These are phyloP conservation scores for Chlorella sp. DNA, from an alignment of 139 green algal genomes.

Conservation along the genomic window DNA sequence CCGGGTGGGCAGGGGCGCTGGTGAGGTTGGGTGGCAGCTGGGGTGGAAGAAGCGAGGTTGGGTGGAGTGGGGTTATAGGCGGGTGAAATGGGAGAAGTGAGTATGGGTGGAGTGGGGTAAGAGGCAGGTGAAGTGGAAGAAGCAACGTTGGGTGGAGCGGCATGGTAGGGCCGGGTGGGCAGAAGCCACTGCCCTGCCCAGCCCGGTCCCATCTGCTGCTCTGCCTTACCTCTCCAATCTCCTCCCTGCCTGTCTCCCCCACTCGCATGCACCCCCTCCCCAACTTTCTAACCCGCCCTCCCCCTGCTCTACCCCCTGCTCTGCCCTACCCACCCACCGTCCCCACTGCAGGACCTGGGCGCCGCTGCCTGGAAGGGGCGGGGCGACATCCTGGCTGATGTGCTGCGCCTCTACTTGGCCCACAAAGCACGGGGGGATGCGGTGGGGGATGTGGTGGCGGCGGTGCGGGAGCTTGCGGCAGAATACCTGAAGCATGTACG, in stretches of 20 bases:
- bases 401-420: slow-evolving; percentile 32
- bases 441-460: background rate
- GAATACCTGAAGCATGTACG: background rate
- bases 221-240: background rate
- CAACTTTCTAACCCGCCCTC: background rate
- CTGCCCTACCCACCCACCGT: background rate
- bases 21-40: too few species aligned
- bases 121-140: background rate
- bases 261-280: background rate
- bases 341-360: slow-evolving; percentile 11
- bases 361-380: slow-evolving; percentile 37
- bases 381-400: slow-evolving; percentile 15
- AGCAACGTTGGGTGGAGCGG: too few species aligned
- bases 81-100: too few species aligned
- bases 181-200: background rate
- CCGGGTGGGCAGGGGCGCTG: background rate
- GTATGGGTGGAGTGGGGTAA: background rate
- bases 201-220: background rate
- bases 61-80: too few species aligned
- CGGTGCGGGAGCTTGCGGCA: background rate
- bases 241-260: too few species aligned
- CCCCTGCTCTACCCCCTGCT: background rate
- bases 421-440: background rate
- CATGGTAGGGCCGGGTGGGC: too few species aligned
- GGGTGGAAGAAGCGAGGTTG: too few species aligned